Percentiles rank a stretch among this genome's conserved stretches.
These are phyloP conservation scores for Boletus rex-veris DNA, from an alignment of 768 basidiomycete species.

Conservation along the genomic window DNA sequence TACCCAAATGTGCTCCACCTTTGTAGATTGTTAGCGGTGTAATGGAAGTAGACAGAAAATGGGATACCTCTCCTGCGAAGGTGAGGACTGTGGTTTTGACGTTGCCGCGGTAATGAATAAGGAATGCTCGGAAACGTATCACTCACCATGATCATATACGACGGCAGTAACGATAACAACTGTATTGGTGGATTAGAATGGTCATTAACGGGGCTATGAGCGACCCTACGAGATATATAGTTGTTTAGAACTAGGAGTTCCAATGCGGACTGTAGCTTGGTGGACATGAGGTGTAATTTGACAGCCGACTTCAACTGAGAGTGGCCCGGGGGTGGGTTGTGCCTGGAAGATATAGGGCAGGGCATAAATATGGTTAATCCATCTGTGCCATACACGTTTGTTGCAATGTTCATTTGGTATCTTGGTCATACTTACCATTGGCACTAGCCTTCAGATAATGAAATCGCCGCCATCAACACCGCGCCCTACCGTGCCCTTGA, in stretches of 20 bases:
- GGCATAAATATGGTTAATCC: too few species aligned
- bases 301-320: neutral
- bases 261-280: neutral
- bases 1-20: neutral
- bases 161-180: neutral
- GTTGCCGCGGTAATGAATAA: neutral
- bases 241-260: neutral
- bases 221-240: neutral
- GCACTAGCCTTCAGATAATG: too few species aligned
- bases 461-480: too few species aligned
- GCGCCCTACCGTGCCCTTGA: too few species aligned
- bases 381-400: neutral
- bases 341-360: neutral
- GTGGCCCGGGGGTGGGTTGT: neutral
- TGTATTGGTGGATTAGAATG: neutral
- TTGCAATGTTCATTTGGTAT: too few species aligned
- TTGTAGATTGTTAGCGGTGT: neutral
- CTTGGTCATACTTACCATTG: too few species aligned
- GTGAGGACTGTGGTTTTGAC: neutral
- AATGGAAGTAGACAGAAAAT: neutral
- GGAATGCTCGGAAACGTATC: neutral
- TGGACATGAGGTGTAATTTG: neutral
- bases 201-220: neutral
- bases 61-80: neutral
- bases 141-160: neutral